Evolutionary conservation across 108 stramenopile genomes (phyloP), one percentile per base, ranked within the genome.

Genomic region (Discostella pseudostelligera): DNA sequence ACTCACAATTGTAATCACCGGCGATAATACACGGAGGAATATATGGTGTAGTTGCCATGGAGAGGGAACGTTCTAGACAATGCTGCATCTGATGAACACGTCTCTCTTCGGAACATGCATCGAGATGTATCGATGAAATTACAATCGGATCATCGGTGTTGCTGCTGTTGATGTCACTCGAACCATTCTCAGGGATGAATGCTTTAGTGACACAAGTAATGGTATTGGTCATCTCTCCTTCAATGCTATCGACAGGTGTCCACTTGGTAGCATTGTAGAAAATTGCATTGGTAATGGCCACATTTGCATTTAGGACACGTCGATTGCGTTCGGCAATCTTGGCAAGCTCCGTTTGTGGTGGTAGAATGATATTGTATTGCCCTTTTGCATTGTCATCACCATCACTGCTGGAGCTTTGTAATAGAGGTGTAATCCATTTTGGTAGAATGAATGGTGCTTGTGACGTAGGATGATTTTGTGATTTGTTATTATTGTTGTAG

Each of bases 1-100:
- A 42, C 62, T 83, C 82, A 47, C 60, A 66, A 55, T 83, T 83
- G 65, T 46, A 80, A 61, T 83, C 82, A 56, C 82, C 82, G 8
- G 79, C 82, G 44, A 83, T 80, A 21, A 83, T 72, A 6, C 56
- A 40, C 21, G 70, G 59, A 11, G 71, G 67, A n/a, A 43, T 14
- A 11, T 28, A 55, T n/a, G 59, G 19, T 17, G 39, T 22, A 21
- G 40, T 39, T 0, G 79, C 51, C 1, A 44, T 37, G 16, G 56
- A 47, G 16, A 39, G 39, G 0, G 61, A 58, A 49, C 19, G 45
- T 58, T 76, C 65, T 11, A 83, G 55, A 25, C 79, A 80, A 8
- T 58, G 50, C 39, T 56, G 59, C 8, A 83, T n/a, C 42, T 83
- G 79, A 20, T 40, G 56, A 1, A 76, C 71, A 22, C 82, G 48